These are phyloP conservation scores for Wallemia ichthyophaga DNA, from an alignment of 1,284 basidiomycete species.

Conservation along the genomic window DNA sequence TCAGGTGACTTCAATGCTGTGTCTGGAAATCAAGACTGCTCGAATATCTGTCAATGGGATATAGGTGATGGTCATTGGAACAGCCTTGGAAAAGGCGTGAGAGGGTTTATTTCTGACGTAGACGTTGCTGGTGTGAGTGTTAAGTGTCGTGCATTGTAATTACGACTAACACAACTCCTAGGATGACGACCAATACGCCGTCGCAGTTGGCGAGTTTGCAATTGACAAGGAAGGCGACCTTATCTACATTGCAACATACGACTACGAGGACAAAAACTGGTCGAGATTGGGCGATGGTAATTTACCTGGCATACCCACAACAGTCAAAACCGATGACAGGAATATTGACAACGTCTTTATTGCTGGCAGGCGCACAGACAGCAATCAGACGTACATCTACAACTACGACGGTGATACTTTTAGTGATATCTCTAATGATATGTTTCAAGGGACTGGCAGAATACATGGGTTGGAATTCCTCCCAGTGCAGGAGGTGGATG, in stretches of 20 bases:
- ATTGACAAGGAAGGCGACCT: conserved; percentile 24
- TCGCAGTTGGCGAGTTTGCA: conserved; percentile 32
- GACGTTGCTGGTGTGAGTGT: conserved; percentile 44
- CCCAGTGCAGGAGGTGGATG: conserved; percentile 39
- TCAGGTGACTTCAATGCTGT: conserved; percentile 10
- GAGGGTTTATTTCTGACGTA: conserved; percentile 48
- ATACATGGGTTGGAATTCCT: conserved; percentile 70
- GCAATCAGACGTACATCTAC: conserved; percentile 34
- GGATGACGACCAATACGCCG: conserved; percentile 7
- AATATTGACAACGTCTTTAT: conserved; percentile 64
- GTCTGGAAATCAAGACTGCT: conserved; percentile 33
- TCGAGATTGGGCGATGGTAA: conserved; percentile 29
- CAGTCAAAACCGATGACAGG: conserved; percentile 51
- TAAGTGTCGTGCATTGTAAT: conserved; percentile 1
- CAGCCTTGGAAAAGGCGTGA: conserved; percentile 44
- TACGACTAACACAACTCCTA: not conserved
- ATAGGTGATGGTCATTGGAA: conserved; percentile 40
- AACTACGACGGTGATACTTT: conserved; percentile 55
- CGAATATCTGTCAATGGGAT: conserved; percentile 51
- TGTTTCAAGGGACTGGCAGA: conserved; percentile 24
- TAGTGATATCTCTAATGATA: conserved; percentile 28
- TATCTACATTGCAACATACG: conserved; percentile 39
- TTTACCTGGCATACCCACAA: conserved; percentile 66
- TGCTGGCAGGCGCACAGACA: conserved; percentile 38
- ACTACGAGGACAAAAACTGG: conserved; percentile 41